Percentiles rank a stretch among this genome's conserved stretches.
Conservation (phyloP, 2,329 filamentous ascomycete species). For the Escovopsis weberi region DNA sequence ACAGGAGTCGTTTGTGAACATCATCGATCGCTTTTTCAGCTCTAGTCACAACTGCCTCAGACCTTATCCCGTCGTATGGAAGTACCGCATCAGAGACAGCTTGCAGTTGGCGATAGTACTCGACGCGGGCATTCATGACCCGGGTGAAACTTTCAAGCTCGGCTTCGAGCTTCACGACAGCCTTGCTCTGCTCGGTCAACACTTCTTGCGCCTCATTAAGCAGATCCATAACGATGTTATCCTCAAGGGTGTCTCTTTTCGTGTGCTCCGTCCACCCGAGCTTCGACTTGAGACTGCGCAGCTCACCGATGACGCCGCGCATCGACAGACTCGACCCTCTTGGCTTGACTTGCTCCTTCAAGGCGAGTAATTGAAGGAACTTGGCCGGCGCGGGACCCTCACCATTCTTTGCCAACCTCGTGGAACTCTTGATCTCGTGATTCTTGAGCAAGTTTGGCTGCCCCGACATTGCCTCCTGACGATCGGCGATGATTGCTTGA, state of each 20-base stretch:
- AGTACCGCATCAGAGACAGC: conserved; percentile 77
- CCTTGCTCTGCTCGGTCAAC: conserved; percentile 37
- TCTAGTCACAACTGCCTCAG: conserved; percentile 31
- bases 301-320: conserved; percentile 52
- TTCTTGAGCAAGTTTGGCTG: conserved; percentile 60
- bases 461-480: conserved; percentile 62
- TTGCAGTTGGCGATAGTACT: conserved; percentile 85
- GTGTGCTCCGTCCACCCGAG: conserved; percentile 12
- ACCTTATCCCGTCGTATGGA: conserved; percentile 50
- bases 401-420: conserved; percentile 43
- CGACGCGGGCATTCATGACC: conserved; percentile 72
- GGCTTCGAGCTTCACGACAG: conserved; percentile 35
- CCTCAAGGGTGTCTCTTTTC: conserved; percentile 50
- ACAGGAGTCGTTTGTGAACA: conserved; percentile 43
- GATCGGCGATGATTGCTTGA: conserved; percentile 62
- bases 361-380: conserved; percentile 34
- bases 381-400: conserved; percentile 58
- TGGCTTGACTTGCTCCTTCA: conserved; percentile 34
- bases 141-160: conserved; percentile 64
- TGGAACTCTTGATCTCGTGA: conserved; percentile 53
- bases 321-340: conserved; percentile 44
- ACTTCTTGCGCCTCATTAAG: conserved; percentile 44
- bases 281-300: conserved; percentile 46
- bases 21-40: conserved; percentile 21
- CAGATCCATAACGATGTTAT: conserved; percentile 47